Base-by-base conservation (phyloP, 2,329 filamentous ascomycete species). In the Hysterium pulicare region DNA sequence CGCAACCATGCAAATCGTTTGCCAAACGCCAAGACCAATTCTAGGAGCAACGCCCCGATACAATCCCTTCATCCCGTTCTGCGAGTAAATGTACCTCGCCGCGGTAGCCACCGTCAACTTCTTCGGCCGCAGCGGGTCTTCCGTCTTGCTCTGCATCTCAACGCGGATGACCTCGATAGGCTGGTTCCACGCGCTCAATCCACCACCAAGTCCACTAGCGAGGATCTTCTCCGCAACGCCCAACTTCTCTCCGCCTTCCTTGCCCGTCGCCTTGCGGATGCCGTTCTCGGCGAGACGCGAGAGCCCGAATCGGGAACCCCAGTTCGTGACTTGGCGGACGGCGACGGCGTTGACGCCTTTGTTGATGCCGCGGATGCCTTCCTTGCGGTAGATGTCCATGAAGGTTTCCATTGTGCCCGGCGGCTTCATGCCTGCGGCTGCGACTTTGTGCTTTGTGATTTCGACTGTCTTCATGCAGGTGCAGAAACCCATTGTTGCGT, bases 391-490 rank as follows among this genome's bases (percentile, higher is more conserved):
- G 71, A 98, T 98, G 66, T 87, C 84, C 84, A 91, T 93, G 72
- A 98, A 98, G 46, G 93, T 97, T 58, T 83, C 80, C 70, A 95
- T 94, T 54, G 93, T 97, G 61, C 88, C 83, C n/a, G 83, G 87
- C 19, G 89, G 87, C 75, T 89, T 88, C 54, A 84, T 82, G 58
- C 93, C 93, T 33, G 82, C 55, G 24, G 88, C 84, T 11, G 88
- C 90, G 64, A 93, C 77, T 81, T 97, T 97, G 79, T 93, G 86
- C 76, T 96, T 94, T 66, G 93, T 98, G 73, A 98, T 98, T 73
- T 98, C 93, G 55, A 97, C 93, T 51, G 93, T 98, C 84, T 98
- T 98, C 93, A 98, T 98, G 82, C 93, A 98, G 49, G 93, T 98
- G 75, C 93, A 98, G 83, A 98, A 98, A 57, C 93, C 93, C 91